phyloP scores from a whole-genome alignment of 2,329 filamentous ascomycete genomes.

The Arthroderma uncinatum region DNA sequence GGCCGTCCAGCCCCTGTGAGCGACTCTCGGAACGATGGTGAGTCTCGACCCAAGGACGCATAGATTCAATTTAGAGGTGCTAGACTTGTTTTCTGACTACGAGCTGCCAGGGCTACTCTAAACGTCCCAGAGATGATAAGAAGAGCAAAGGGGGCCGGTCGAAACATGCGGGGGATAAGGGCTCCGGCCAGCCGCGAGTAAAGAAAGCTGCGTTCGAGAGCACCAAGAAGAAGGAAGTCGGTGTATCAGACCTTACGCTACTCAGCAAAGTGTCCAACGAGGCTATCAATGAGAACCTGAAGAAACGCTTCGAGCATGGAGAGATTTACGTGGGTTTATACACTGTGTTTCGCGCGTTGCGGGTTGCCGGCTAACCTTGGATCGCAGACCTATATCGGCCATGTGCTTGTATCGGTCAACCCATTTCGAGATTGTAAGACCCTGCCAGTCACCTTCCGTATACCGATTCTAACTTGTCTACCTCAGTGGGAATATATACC shows the following conservation, averaged over 20 bases:
- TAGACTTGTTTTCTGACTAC: not conserved
- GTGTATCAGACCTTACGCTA: conserved; percentile 91
- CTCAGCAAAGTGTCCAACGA: conserved; percentile 99
- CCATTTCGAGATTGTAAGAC: conserved; percentile 73
- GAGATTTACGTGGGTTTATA: conserved; percentile 72
- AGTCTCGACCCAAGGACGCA: not conserved
- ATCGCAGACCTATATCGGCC: conserved; percentile 82
- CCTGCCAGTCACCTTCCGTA: not conserved
- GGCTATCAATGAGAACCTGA: conserved; percentile 97
- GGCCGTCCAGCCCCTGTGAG: not conserved
- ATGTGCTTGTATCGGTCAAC: conserved; percentile 98
- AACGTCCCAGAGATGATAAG: conserved; percentile 31
- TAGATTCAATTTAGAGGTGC: not conserved
- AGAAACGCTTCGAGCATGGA: conserved; percentile 92
- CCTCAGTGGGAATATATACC: conserved; percentile 82
- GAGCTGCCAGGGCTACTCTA: conserved; percentile 31
- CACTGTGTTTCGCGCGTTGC: not conserved
- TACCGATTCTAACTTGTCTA: conserved; percentile 17
- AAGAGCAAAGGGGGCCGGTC: conserved; percentile 33
- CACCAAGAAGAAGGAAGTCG: conserved; percentile 98
- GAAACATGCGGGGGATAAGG: conserved; percentile 34
- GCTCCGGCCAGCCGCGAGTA: conserved; percentile 53
- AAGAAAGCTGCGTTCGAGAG: conserved; percentile 95
- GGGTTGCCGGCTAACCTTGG: not conserved
- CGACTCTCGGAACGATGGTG: conserved; percentile 2